Conservation (phyloP, 805 yeast genomes). For the Pichia gijzeniarum region DNA sequence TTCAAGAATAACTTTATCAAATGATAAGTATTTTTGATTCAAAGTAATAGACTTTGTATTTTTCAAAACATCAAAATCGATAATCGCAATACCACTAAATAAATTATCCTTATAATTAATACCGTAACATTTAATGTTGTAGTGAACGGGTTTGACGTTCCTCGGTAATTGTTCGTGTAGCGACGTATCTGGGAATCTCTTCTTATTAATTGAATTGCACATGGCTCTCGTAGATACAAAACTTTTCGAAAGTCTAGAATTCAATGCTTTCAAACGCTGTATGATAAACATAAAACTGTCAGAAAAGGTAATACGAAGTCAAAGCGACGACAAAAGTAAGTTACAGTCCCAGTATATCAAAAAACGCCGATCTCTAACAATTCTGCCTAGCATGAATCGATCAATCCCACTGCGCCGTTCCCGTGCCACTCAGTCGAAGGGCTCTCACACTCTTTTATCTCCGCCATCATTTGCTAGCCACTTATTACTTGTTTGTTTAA, state of each 20-base stretch:
- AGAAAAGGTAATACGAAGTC: neutral
- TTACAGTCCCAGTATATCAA: too few relatives aligned
- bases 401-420: conserved; percentile 1
- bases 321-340: neutral
- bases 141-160: conserved; percentile 66
- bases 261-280: neutral
- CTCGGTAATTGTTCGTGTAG: conserved; percentile 39
- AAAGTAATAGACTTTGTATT: conserved; percentile 40
- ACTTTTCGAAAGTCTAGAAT: neutral
- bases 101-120: conserved; percentile 46
- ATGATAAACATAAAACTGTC: neutral
- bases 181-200: conserved; percentile 30
- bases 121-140: conserved; percentile 53
- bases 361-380: too few relatives aligned
- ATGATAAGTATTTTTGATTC: conserved; percentile 40
- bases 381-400: too few relatives aligned
- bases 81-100: conserved; percentile 42
- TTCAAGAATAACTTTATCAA: conserved; percentile 21
- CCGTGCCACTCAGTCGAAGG: neutral
- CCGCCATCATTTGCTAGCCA: too few relatives aligned
- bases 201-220: conserved; percentile 3
- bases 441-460: neutral
- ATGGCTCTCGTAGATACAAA: neutral
- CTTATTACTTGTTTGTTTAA: too few relatives aligned
- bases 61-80: conserved; percentile 40